Evolutionary conservation across 306 rosid species (phyloP).

Genomic region (Rosa rugosa): DNA sequence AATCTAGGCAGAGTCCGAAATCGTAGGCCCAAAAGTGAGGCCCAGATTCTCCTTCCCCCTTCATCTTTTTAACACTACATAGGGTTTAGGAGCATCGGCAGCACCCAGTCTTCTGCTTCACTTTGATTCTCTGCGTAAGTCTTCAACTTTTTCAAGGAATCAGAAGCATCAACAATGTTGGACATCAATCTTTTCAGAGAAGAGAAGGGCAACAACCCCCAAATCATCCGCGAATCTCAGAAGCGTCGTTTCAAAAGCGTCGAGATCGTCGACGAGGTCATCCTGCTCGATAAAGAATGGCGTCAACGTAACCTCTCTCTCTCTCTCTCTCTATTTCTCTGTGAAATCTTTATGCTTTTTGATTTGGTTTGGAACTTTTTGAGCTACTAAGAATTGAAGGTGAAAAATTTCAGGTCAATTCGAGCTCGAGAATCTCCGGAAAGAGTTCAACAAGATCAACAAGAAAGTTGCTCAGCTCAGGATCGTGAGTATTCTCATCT

Average conservation of each 20-base stretch:
- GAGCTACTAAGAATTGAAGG: background rate
- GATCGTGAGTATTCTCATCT: conserved; percentile 39
- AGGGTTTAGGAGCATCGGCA: background rate
- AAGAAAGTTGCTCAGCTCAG: conserved; percentile 68
- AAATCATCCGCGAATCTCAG: conserved; percentile 86
- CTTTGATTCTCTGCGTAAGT: background rate
- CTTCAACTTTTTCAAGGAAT: background rate
- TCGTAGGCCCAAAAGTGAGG: background rate
- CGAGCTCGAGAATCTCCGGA: conserved; percentile 70
- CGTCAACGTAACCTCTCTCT: conserved; percentile 58
- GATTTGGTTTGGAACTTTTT: background rate
- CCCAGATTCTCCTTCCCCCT: background rate
- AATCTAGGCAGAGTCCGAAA: background rate
- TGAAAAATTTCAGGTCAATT: conserved; percentile 50
- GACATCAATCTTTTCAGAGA: conserved; percentile 86
- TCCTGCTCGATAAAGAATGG: conserved; percentile 86
- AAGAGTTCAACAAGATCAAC: conserved; percentile 73
- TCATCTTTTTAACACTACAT: background rate
- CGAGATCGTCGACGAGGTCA: conserved; percentile 74
- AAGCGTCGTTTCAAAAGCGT: conserved; percentile 86
- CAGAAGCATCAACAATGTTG: conserved; percentile 41
- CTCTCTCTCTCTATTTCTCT: conserved; percentile 5
- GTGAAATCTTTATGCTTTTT: background rate
- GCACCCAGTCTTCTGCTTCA: background rate
- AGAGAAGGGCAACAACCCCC: conserved; percentile 84